These are phyloP conservation scores for Podila clonocystis DNA, from an alignment of 192 early-diverging fungal species.

Conservation along the genomic window DNA sequence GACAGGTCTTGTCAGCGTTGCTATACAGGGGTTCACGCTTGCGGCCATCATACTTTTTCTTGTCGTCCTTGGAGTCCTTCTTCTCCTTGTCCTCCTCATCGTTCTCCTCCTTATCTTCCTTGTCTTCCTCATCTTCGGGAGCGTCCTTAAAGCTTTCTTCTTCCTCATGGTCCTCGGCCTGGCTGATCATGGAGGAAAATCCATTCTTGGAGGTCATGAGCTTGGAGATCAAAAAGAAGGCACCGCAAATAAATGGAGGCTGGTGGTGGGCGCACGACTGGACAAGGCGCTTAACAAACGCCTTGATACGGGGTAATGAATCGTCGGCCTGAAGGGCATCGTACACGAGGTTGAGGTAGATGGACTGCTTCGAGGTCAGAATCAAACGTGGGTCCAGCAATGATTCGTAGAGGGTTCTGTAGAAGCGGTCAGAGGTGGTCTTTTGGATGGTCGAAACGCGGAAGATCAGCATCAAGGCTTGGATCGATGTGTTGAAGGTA, in stretches of 20 bases:
- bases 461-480: constrained; percentile 91
- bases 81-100: constrained; percentile 50
- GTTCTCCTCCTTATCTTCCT: constrained; percentile 62
- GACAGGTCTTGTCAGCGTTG: constrained; percentile 81
- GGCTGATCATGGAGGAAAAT: constrained; percentile 68
- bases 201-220: constrained; percentile 62
- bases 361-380: constrained; percentile 85
- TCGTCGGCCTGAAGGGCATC: constrained; percentile 83
- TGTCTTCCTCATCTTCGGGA: constrained; percentile 65
- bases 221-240: constrained; percentile 85
- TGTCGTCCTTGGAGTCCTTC: constrained; percentile 17
- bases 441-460: constrained; percentile 64
- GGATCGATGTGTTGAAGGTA: constrained; percentile 93
- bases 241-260: constrained; percentile 87
- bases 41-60: constrained; percentile 74
- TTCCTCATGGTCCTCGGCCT: constrained; percentile 77
- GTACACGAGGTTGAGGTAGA: constrained; percentile 94
- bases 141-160: constrained; percentile 76
- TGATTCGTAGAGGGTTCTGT: constrained; percentile 90
- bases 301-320: constrained; percentile 70
- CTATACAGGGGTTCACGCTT: constrained; percentile 91
- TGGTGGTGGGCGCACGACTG: constrained; percentile 80
- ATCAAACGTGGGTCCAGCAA: constrained; percentile 84
- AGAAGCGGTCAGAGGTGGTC: constrained; percentile 85
- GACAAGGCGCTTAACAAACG: constrained; percentile 92